Evolutionary conservation across 805 yeast species (phyloP), one percentile per base, ranked within the genome.

Genomic region (Candida insectalens): DNA sequence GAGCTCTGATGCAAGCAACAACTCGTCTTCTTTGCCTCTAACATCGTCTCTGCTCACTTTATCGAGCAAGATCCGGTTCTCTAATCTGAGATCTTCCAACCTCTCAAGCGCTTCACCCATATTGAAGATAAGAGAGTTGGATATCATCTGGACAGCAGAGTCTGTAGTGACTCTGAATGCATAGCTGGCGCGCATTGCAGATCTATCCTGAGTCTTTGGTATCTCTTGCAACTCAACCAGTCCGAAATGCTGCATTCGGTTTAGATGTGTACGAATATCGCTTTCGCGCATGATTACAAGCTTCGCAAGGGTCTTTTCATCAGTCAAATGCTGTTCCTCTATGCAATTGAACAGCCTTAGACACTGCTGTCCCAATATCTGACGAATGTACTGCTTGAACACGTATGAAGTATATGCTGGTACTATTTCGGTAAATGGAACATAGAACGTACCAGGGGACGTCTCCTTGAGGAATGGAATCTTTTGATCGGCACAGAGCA

Each of bases 41-140:
- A 89, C 96, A 50, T 92, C 97, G 40, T 82, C 94, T 58, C 98
- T 71, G 42, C 79, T 80, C 36, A 88, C 77, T 55, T 89, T 89
- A 19, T 77, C 77, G 35, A 88, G 60, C 36, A 89, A 65, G 5
- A 79, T 74, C 23, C 69, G 62, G 51, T 85, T 76, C 23, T 74
- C 78, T 17, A 55, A 55, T 41, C 83, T 77, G 36, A 77, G 49
- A 13, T 55, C 53, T 34, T 69, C 74, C 41, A 81, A 56, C 29
- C 67, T 62, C 30, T 64, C 59, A 43, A 78, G 60, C 6, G 65
- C 51, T 37, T 64, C 65, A 3, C 70, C 76, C 63, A 76, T 72
- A 41, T 70, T 69, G 46, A 60, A 74, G 32, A 71, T 48, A 20
- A 80, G 46, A 15, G 69, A 58, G 30, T 63, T 57, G 13, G 50